Evolutionary conservation across 768 basidiomycete genomes (phyloP).

Genomic region (Suillus plorans): DNA sequence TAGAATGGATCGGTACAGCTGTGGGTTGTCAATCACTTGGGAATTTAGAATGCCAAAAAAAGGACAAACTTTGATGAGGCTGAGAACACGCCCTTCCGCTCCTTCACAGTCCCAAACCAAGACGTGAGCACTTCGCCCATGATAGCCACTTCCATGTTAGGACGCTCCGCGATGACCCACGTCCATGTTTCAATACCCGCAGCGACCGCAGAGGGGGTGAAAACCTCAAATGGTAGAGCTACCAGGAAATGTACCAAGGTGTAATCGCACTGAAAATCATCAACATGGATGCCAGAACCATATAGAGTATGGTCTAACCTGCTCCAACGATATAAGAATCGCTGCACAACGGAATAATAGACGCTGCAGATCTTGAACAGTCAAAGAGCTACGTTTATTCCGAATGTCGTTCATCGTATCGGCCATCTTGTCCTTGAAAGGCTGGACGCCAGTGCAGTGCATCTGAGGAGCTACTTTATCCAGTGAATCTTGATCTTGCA

Average conservation of each 20-base stretch:
- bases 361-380: slow-evolving; percentile 79
- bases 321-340: slow-evolving; percentile 65
- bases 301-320: slow-evolving; percentile 38
- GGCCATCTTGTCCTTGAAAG: slow-evolving; percentile 67
- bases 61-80: slow-evolving; percentile 69
- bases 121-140: slow-evolving; percentile 85
- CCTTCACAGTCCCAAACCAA: slow-evolving; percentile 82
- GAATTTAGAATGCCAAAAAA: slow-evolving; percentile 1
- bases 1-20: slow-evolving; percentile 91
- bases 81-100: slow-evolving; percentile 83
- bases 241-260: slow-evolving; percentile 88
- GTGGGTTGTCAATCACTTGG: slow-evolving; percentile 12
- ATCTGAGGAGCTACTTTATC: slow-evolving; percentile 63
- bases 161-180: slow-evolving; percentile 89
- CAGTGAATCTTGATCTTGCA: slow-evolving; percentile 53
- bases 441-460: slow-evolving; percentile 59
- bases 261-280: slow-evolving; percentile 64
- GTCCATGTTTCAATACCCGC: slow-evolving; percentile 95
- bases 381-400: slow-evolving; percentile 69
- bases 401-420: slow-evolving; percentile 67
- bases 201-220: slow-evolving; percentile 82
- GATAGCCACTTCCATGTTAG: slow-evolving; percentile 76
- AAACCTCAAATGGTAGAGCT: slow-evolving; percentile 82
- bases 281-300: not conserved
- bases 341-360: slow-evolving; percentile 87